Base-by-base conservation (phyloP, 2,329 filamentous ascomycete genomes). In the Claviceps sp. region DNA sequence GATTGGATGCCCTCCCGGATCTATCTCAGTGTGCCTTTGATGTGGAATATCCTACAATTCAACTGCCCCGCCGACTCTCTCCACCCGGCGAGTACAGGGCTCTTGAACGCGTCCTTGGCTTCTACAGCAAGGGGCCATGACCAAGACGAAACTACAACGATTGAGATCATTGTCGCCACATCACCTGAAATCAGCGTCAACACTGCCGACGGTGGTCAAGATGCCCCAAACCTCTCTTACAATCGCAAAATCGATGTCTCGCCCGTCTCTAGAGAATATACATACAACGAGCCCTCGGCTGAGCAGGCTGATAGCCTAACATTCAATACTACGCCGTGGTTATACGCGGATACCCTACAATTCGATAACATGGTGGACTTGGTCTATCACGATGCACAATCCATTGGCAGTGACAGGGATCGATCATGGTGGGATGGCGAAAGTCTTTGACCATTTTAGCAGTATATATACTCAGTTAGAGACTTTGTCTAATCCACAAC, bases 1-100 rank as follows among this genome's bases (percentile, higher is more conserved):
- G 72, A 75, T 56, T 76, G 74, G 74, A 71, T 74, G 62, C 74
- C 74, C 0, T 74, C 72, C 22, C 72, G 72, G 47, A 76, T 76
- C 47, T 71, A 75, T 55, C 72, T 77, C 38, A 76, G 72, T 54
- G 71, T 76, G 1, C 71, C 72, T 1, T 57, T 77, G 4, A 76
- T 76, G 74, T 76, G 74, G 74, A 71, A 74, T 40, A 70, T 76
- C 9, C 59, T 77, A 4, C 72, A 75, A 51, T 70, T 75, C 58
- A 73, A 71, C 57, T 74, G 65, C 34, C 64, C 63, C 7, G 61
- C 67, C 0, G 65, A 69, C 18, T 60, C 65, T 1, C 65, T 64
- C 5, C 66, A 69, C 13, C 60, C 63, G 1, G 62, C 69, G 0
- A 61, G 61, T 0, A 62, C 66, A 2, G 68, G 71, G 3, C 60